Evolutionary conservation across 2,329 filamentous ascomycete genomes (phyloP), one percentile per base, ranked within the genome.

Genomic region (Alternaria gaisen): DNA sequence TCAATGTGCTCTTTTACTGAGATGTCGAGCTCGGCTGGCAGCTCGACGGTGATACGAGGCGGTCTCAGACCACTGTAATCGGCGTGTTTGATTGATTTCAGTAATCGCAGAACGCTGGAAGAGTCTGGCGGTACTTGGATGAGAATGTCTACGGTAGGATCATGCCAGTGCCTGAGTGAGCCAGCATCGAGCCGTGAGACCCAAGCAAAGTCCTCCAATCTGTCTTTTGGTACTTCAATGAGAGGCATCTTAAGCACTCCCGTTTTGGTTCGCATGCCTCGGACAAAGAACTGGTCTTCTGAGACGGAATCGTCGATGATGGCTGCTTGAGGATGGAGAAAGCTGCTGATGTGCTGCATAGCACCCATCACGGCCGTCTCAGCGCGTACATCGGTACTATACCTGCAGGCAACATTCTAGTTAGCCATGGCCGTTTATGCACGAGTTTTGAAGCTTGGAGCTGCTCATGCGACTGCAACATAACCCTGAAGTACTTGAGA

Each of bases 11-110:
- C 80, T 53, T 87, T 83, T 5, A 91, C 86, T 3, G 87, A 83
- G 3, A 83, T 77, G 68, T 97, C 92, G 18, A 94, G 81, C 30
- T 87, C 80, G 28, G 87, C 81, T 0, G 94, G 93, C 8, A 99
- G 83, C 73, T 98, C 94, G 51, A 98, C 88, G 2, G 91, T 97
- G 47, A 99, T 82, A 63, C 91, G 88, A 3, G 94, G 94, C 2
- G 86, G 80, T 1, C 85, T 82, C 42, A 90, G 83, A 0, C 90
- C 89, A 47, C 88, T 85, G 74, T 93, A 94, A 74, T 97, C 93
- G 5, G 92, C 92, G 8, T 82, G 81, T 63, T 86, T 83, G 26
- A 99, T 83, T 5, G 93, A 97, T 61, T 86, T 86, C 4, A 99
- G 85, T 32, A 97, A 83, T 56, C 92, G 86, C 52, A 92, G 86